These are phyloP conservation scores for Pythium chondricola DNA, from an alignment of 352 stramenopile genomes.

Conservation along the genomic window DNA sequence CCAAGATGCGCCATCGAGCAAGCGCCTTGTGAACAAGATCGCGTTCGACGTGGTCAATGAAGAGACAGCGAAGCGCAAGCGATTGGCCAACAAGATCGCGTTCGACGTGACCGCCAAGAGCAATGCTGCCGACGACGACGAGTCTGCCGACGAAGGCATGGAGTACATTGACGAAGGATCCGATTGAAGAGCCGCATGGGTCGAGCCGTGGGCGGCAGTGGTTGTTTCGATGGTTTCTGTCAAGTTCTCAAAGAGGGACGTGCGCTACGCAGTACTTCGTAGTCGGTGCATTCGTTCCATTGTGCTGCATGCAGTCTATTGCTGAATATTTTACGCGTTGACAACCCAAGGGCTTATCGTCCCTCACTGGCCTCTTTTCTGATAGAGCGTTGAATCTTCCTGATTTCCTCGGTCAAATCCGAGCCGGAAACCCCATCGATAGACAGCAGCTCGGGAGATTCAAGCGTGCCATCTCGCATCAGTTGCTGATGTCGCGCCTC, in stretches of 20 bases:
- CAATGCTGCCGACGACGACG: constrained; percentile 7
- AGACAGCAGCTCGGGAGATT: not conserved
- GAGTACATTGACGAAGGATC: too few relatives aligned
- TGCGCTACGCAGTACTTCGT: too few relatives aligned
- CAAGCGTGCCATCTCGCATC: constrained; percentile 41
- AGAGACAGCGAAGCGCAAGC: constrained; percentile 5
- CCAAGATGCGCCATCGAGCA: constrained; percentile 15
- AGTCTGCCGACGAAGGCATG: not conserved
- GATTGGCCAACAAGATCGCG: constrained; percentile 14
- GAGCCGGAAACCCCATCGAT: constrained; percentile 1
- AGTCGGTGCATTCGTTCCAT: too few relatives aligned
- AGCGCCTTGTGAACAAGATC: constrained; percentile 29
- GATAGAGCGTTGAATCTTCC: constrained; percentile 23
- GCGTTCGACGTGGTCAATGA: constrained; percentile 19
- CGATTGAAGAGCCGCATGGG: too few relatives aligned
- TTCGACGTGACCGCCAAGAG: constrained; percentile 11
- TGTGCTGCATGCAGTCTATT: too few relatives aligned
- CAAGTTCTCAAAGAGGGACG: too few relatives aligned
- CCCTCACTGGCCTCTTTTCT: constrained; percentile 6
- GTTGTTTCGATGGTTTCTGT: too few relatives aligned
- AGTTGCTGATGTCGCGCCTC: constrained; percentile 65
- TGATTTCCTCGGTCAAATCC: constrained; percentile 25
- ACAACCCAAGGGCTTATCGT: not conserved
- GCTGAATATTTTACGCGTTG: too few relatives aligned
- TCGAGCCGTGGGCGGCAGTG: too few relatives aligned